These are phyloP conservation scores for Termitomyces sp. DNA, from an alignment of 768 basidiomycete genomes.

Conservation along the genomic window DNA sequence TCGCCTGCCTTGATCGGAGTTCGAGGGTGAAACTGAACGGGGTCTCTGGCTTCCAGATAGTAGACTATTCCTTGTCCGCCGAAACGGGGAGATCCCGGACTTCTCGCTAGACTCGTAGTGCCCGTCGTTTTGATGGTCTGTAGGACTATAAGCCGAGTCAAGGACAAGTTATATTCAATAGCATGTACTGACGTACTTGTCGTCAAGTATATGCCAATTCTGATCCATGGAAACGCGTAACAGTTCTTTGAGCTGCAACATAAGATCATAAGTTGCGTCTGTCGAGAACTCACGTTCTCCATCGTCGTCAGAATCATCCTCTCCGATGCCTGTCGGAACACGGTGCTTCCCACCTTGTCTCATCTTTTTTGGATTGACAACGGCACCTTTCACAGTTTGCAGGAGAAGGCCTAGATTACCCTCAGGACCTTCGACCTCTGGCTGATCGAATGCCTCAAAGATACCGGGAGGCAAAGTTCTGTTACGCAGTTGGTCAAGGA, in stretches of 20 bases:
- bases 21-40: conserved; percentile 54
- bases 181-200: conserved; percentile 28
- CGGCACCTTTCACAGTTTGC: conserved; percentile 37
- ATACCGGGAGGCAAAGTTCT: conserved; percentile 50
- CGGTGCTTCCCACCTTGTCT: conserved; percentile 18
- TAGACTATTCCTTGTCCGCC: conserved; percentile 37
- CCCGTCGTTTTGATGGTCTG: conserved; percentile 13
- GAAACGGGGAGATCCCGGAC: conserved; percentile 34
- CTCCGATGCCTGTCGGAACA: conserved; percentile 12
- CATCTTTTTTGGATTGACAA: conserved; percentile 31
- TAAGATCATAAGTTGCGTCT: conserved; percentile 58
- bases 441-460: conserved; percentile 33
- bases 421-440: conserved; percentile 19
- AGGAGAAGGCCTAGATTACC: conserved; percentile 35
- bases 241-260: conserved; percentile 58
- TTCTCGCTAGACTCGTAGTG: conserved; percentile 18
- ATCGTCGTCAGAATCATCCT: conserved; percentile 48
- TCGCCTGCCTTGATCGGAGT: conserved; percentile 19
- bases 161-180: neutral
- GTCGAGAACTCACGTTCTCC: conserved; percentile 46
- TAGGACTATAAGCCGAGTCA: neutral
- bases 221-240: conserved; percentile 48
- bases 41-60: conserved; percentile 38
- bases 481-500: conserved; percentile 56
- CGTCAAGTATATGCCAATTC: conserved; percentile 61